Base-by-base conservation (phyloP, 306 rosid species). In the Hippophae tibetana region DNA sequence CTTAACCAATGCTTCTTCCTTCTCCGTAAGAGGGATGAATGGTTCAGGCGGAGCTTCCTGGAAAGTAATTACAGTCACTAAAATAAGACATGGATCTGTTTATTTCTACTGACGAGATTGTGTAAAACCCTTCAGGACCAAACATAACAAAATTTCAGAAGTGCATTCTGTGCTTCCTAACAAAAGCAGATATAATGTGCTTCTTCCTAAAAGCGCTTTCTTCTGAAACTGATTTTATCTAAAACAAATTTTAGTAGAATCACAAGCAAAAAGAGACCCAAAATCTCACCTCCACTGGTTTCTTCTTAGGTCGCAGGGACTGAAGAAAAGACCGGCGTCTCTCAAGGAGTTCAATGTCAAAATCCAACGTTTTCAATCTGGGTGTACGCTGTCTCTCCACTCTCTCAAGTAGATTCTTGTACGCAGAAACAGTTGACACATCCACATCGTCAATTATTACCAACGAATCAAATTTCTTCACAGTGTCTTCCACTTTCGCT, bases 351-450 rank as follows among this genome's bases (percentile, higher is more conserved):
- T 77, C 57, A 43, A 93, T 93, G 10, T 93, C 72, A 47, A 64
- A 77, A 41, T 41, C 50, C 80, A 93, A 67, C 49, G 58, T 57
- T 11, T 52, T 23, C 62, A 89, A 54, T 3, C 18, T 76, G 0
- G 60, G 45, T 0, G 57, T 52, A 31, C 38, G 5, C 55, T 84
- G 68, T 52, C 84, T 66, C 62, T 54, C 72, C 6, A 60, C 73
- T 27, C 8, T 50, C 54, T 74, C 76, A 18, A 93, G 81, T 85
- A 93, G 62, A 84, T 77, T 82, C 74, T 76, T 89, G 72, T 88
- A 93, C 10, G 47, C 84, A 18, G 62, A 60, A 65, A 78, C 69
- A 27, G 70, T 56, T 2, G 63, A 41, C 26, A 74, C 4, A 41
- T 73, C 76, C 63, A 67, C 83, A 0, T 4, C 63, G 0, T 5